A percentile compares a stretch with the other conserved stretches of the same genome.
Evolutionary conservation across 1,139 yeast species (phyloP).

Genomic region (Arxiozyma heterogenica): DNA sequence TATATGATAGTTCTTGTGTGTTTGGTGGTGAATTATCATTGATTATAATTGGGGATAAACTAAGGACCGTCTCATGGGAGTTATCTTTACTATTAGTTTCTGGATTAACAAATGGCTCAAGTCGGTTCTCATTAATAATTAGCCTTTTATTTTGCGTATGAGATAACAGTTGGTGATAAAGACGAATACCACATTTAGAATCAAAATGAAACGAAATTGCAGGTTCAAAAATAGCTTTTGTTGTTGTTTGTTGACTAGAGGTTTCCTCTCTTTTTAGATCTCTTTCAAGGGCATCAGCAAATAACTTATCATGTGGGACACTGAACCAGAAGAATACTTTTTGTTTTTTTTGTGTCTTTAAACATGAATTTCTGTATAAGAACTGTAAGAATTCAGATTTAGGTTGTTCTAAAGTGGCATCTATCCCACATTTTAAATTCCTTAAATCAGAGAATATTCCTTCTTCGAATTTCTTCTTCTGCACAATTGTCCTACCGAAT

Average conservation of each 20-base stretch:
- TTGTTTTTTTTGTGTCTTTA: constrained; percentile 92
- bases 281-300: constrained; percentile 89
- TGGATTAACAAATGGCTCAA: background rate
- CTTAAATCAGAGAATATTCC: constrained; percentile 89
- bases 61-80: background rate
- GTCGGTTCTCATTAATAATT: background rate
- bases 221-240: constrained; percentile 52
- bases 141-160: constrained; percentile 10
- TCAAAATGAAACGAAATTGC: constrained; percentile 52
- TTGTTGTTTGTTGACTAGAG: constrained; percentile 47
- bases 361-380: constrained; percentile 74
- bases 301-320: constrained; percentile 86
- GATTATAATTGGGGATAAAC: background rate
- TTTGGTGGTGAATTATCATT: background rate
- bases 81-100: background rate
- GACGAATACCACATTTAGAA: constrained; percentile 13
- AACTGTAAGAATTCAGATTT: constrained; percentile 79
- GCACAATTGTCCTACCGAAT: constrained; percentile 76
- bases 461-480: constrained; percentile 91
- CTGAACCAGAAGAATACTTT: constrained; percentile 96
- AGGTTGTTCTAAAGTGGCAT: constrained; percentile 84
- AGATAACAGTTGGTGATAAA: constrained; percentile 24
- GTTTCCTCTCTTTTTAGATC: constrained; percentile 72
- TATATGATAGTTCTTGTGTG: background rate
- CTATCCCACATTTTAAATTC: constrained; percentile 75